A percentile compares a stretch with the other conserved stretches of the same genome.
These are phyloP conservation scores for Dioszegia hungarica DNA, from an alignment of 768 basidiomycete species.

Conservation along the genomic window DNA sequence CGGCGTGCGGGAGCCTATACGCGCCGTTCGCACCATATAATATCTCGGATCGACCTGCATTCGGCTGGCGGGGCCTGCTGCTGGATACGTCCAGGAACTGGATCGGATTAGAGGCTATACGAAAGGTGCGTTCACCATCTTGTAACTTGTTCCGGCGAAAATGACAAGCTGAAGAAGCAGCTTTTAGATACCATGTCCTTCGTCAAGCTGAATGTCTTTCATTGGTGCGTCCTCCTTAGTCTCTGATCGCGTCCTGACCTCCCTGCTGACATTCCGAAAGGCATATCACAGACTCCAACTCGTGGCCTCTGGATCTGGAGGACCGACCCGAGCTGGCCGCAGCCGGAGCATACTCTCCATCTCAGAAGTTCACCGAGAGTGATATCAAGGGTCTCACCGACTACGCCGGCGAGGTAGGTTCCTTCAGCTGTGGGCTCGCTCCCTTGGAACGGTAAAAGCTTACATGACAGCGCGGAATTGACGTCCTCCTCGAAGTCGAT, in stretches of 20 bases:
- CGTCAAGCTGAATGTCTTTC: slow-evolving; percentile 72
- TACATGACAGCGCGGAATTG: slow-evolving; percentile 61
- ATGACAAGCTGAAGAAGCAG: slow-evolving; percentile 46
- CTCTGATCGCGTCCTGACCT: background rate
- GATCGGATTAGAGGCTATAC: slow-evolving; percentile 44
- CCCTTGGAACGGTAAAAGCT: background rate
- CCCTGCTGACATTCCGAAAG: too few species aligned
- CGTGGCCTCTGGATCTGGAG: slow-evolving; percentile 65
- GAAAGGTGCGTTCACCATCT: slow-evolving; percentile 5
- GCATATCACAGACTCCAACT: slow-evolving; percentile 73
- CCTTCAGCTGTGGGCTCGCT: background rate
- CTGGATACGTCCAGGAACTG: slow-evolving; percentile 76
- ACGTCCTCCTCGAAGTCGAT: slow-evolving; percentile 72
- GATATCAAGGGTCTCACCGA: slow-evolving; percentile 61
- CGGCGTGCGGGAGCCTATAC: background rate
- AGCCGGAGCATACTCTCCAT: slow-evolving; percentile 60
- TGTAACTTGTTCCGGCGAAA: background rate
- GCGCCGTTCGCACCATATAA: slow-evolving; percentile 35
- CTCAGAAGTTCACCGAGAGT: slow-evolving; percentile 55
- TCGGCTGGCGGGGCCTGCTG: slow-evolving; percentile 65
- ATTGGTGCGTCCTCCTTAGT: slow-evolving; percentile 50
- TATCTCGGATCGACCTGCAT: slow-evolving; percentile 64
- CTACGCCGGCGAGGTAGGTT: slow-evolving; percentile 66
- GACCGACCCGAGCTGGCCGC: slow-evolving; percentile 59
- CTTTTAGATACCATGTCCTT: slow-evolving; percentile 72